phyloP scores from a whole-genome alignment of 441 rosid genomes.

The Gossypium davidsonii region DNA sequence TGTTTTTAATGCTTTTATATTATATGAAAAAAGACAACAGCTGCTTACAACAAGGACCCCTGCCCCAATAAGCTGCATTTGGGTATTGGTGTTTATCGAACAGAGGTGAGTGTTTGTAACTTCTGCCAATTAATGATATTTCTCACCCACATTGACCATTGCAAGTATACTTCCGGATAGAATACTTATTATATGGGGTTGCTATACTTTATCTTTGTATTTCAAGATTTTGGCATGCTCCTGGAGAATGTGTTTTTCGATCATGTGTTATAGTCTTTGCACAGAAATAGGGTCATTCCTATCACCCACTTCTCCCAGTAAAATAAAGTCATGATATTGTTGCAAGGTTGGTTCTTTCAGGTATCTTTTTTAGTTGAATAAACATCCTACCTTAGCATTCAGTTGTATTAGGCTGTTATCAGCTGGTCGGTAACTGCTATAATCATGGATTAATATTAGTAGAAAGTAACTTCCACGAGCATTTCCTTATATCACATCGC shows the following conservation, averaged over 20 bases:
- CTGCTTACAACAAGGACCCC: constrained; percentile 31
- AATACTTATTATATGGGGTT: background rate
- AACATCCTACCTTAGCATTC: background rate
- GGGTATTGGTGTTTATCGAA: constrained; percentile 38
- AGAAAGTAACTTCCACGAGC: background rate
- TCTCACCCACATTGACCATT: background rate
- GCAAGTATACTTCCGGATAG: background rate
- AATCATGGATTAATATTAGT: background rate
- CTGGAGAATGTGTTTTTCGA: background rate
- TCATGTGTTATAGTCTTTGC: background rate
- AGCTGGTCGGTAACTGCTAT: background rate
- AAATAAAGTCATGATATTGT: background rate
- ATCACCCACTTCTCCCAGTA: background rate
- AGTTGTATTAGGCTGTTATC: background rate
- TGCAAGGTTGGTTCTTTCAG: background rate
- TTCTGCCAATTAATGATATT: background rate
- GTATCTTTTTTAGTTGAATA: background rate
- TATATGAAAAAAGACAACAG: constrained; percentile 20
- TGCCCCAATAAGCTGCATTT: constrained; percentile 34
- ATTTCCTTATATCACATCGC: background rate
- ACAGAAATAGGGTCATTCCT: background rate
- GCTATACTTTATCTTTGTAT: background rate
- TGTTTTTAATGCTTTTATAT: background rate
- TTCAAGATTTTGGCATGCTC: background rate
- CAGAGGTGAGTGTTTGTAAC: constrained; percentile 27